Conservation (phyloP, 2,329 filamentous ascomycete genomes). For the Metarhizium guizhouense region DNA sequence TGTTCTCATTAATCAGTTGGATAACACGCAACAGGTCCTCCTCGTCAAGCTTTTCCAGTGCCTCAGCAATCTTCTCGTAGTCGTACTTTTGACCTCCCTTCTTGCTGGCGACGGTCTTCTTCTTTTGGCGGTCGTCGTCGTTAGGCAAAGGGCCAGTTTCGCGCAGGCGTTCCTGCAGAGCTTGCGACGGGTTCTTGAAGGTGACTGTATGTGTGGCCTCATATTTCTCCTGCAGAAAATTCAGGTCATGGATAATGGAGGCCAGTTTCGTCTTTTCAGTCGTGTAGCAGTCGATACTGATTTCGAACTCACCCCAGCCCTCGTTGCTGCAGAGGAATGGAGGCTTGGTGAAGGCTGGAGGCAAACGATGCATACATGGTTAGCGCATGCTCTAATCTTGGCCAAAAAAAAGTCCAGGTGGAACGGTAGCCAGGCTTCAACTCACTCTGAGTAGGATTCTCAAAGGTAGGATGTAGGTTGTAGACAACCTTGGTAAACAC, state of each 20-base stretch:
- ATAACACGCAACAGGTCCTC: conserved; percentile 92
- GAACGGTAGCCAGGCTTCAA: conserved; percentile 15
- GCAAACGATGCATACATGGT: background rate
- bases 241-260: conserved; percentile 73
- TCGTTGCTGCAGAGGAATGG: conserved; percentile 89
- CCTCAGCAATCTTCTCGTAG: conserved; percentile 95
- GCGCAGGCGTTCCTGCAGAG: conserved; percentile 68
- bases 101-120: conserved; percentile 58
- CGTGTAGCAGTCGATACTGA: conserved; percentile 74
- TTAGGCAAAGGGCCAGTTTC: conserved; percentile 81
- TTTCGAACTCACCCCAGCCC: conserved; percentile 98
- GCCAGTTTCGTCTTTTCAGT: conserved; percentile 80
- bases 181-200: conserved; percentile 89
- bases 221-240: conserved; percentile 76
- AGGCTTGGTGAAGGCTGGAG: conserved; percentile 65
- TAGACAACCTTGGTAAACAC: conserved; percentile 91
- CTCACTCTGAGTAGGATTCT: conserved; percentile 76
- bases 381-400: background rate
- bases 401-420: background rate
- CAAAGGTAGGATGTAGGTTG: conserved; percentile 89
- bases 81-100: conserved; percentile 71
- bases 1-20: conserved; percentile 97
- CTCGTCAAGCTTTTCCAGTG: conserved; percentile 78
- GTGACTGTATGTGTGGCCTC: conserved; percentile 72
- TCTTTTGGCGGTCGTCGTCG: conserved; percentile 53